Percentiles rank a stretch among this genome's conserved stretches.
Evolutionary conservation across 192 early-diverging fungal genomes (phyloP).

Genomic region (Backusella parvicylindrica): DNA sequence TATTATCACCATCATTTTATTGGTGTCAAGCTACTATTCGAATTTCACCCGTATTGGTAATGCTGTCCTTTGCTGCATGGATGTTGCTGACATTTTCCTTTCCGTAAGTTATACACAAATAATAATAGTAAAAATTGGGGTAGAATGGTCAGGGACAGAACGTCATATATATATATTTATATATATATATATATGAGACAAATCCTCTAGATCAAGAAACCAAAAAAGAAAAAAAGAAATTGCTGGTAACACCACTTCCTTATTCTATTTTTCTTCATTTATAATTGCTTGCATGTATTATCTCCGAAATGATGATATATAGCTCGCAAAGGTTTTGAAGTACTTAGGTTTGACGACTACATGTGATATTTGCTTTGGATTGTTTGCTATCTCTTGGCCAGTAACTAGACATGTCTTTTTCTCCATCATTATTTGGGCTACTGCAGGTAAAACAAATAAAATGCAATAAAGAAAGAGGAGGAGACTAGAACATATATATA

Average conservation of each 20-base stretch:
- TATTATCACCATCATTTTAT: constrained; percentile 67
- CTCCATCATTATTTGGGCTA: constrained; percentile 61
- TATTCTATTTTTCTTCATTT: background rate
- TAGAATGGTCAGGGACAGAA: background rate
- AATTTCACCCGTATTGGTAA: constrained; percentile 82
- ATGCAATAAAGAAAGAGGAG: background rate
- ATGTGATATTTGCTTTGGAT: constrained; percentile 72
- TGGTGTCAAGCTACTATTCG: constrained; percentile 60
- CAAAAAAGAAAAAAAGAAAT: background rate
- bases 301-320: background rate
- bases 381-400: constrained; percentile 78
- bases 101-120: constrained; percentile 47
- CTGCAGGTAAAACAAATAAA: constrained; percentile 18
- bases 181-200: no score
- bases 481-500: no score
- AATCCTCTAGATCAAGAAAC: background rate
- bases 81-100: constrained; percentile 77
- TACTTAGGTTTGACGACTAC: constrained; percentile 57
- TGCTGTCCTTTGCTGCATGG: constrained; percentile 74
- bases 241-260: background rate
- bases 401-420: constrained; percentile 74
- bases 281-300: background rate
- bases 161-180: background rate
- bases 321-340: constrained; percentile 77
- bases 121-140: background rate